phyloP scores from a whole-genome alignment of 2,329 filamentous ascomycete species.

The Dothidotthia symphoricarpi region DNA sequence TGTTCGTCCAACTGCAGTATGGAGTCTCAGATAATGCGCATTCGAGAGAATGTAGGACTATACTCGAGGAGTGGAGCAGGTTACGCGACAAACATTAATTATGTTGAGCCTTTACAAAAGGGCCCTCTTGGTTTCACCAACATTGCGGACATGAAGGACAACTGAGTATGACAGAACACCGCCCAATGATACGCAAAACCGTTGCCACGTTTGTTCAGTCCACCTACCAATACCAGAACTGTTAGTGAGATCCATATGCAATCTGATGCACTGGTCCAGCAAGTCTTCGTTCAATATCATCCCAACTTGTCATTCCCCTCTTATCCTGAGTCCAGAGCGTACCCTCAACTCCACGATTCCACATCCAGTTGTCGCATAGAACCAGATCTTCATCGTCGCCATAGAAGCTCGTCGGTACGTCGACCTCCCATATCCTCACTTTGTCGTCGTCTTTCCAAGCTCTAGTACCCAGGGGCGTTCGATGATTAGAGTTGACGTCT shows the following conservation, averaged over 20 bases:
- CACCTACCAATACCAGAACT: too few species aligned
- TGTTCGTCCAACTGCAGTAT: too few species aligned
- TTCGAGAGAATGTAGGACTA: too few species aligned
- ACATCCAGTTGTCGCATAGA: slow-evolving; percentile 27
- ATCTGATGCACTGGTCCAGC: slow-evolving; percentile 13
- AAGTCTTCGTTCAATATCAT: slow-evolving; percentile 12
- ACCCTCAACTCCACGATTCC: slow-evolving; percentile 22
- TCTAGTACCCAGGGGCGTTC: slow-evolving; percentile 18
- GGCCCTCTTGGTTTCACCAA: too few species aligned
- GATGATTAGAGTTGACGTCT: slow-evolving; percentile 26
- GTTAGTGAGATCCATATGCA: background rate
- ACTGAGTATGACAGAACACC: too few species aligned
- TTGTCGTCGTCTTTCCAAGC: slow-evolving; percentile 21
- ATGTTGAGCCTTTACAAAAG: too few species aligned
- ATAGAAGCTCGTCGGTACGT: slow-evolving; percentile 31
- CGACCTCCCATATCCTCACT: slow-evolving; percentile 28
- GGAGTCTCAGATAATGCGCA: too few species aligned
- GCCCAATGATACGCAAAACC: too few species aligned
- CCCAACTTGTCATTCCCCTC: slow-evolving; percentile 25
- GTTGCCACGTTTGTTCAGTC: too few species aligned
- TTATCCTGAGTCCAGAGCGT: slow-evolving; percentile 21
- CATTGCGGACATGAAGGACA: too few species aligned
- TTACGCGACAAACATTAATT: too few species aligned
- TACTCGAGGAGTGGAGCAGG: too few species aligned
- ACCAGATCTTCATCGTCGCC: slow-evolving; percentile 27